Conservation (phyloP, 768 basidiomycete genomes). For the Suillus luteus region DNA sequence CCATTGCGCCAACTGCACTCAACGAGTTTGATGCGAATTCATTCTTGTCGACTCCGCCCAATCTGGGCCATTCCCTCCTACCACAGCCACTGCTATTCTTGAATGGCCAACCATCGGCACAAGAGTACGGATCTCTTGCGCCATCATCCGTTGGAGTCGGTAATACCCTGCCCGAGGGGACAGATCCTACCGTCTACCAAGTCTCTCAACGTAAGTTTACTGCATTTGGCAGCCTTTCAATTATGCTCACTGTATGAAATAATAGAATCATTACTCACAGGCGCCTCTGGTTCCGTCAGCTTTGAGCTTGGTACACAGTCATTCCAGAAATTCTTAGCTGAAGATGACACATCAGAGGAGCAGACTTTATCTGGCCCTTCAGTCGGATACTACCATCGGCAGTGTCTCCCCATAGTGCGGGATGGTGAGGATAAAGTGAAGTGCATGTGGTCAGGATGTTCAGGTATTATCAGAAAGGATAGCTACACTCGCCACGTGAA, state of each 20-base stretch:
- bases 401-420: neutral
- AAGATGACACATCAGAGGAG: neutral
- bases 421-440: neutral
- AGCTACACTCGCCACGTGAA: neutral
- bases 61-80: neutral
- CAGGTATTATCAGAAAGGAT: neutral
- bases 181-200: neutral
- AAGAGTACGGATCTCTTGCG: neutral
- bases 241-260: neutral
- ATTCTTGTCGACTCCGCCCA: neutral
- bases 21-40: neutral
- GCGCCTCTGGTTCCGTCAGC: neutral
- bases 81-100: neutral
- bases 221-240: neutral
- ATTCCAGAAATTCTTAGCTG: neutral
- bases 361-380: neutral
- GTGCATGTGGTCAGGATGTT: neutral
- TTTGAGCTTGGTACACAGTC: neutral
- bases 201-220: neutral
- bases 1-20: neutral
- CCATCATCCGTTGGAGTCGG: neutral
- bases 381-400: neutral
- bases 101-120: neutral
- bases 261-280: neutral
- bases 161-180: neutral